Conservation (phyloP, 1,284 basidiomycete species). For the Trichosporon ovoides region DNA sequence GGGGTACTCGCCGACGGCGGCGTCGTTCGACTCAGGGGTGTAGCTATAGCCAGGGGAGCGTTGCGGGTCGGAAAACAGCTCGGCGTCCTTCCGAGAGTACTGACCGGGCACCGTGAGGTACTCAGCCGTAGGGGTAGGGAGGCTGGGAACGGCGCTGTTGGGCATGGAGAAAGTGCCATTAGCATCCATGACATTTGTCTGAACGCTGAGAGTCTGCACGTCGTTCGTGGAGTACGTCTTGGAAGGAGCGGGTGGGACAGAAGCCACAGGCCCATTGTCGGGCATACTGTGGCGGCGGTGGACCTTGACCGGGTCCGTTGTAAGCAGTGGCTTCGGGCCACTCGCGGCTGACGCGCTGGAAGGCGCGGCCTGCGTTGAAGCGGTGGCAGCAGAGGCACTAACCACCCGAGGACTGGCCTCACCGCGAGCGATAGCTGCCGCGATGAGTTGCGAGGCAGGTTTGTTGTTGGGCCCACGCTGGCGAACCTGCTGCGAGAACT, state of each 20-base stretch:
- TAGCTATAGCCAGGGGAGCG: conserved; percentile 15
- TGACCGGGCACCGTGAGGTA: conserved; percentile 13
- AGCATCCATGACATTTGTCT: conserved; percentile 6
- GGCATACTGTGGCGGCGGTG: conserved; percentile 20
- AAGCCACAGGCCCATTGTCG: conserved; percentile 4
- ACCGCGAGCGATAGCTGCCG: not conserved
- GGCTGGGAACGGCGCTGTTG: conserved; percentile 12
- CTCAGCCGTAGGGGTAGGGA: conserved; percentile 7
- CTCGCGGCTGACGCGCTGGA: not conserved
- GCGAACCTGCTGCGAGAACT: conserved; percentile 22
- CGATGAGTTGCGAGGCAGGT: conserved; percentile 2
- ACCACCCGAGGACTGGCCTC: conserved; percentile 1
- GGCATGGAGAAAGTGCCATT: conserved; percentile 7
- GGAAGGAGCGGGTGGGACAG: conserved; percentile 7
- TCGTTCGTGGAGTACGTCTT: conserved; percentile 18
- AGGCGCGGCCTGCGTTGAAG: not conserved
- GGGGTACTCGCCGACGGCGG: conserved; percentile 13
- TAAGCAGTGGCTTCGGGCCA: not conserved
- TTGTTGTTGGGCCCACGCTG: conserved; percentile 23
- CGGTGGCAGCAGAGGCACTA: not conserved
- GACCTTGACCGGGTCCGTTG: conserved; percentile 5
- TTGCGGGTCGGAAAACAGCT: not conserved
- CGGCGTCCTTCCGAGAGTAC: not conserved
- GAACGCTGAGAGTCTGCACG: conserved; percentile 9
- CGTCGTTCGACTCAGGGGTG: conserved; percentile 13